phyloP scores from a whole-genome alignment of 2,329 filamentous ascomycete species.

The Epichloe coenophiala region DNA sequence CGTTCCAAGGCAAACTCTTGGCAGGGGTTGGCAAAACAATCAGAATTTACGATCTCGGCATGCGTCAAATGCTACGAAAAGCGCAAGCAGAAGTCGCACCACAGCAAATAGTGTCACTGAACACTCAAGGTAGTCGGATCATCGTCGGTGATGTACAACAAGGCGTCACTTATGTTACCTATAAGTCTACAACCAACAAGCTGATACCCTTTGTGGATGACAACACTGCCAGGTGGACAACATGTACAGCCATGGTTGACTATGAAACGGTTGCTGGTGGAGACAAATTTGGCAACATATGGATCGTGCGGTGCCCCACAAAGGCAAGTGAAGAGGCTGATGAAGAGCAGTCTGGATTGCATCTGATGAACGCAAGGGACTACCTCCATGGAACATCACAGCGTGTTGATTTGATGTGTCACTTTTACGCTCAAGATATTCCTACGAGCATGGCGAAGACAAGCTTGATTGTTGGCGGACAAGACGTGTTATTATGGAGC shows the following conservation, averaged over 20 bases:
- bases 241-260: conserved; percentile 84
- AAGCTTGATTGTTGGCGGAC: conserved; percentile 76
- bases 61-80: conserved; percentile 86
- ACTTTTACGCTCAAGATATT: conserved; percentile 86
- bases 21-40: conserved; percentile 76
- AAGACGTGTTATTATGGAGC: conserved; percentile 84
- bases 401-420: conserved; percentile 70
- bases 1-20: conserved; percentile 81
- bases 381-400: conserved; percentile 87
- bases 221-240: conserved; percentile 78
- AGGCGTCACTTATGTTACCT: conserved; percentile 81
- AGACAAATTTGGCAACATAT: conserved; percentile 96
- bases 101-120: conserved; percentile 75
- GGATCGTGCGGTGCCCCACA: conserved; percentile 75
- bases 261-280: conserved; percentile 92
- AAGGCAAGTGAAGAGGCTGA: conserved; percentile 84
- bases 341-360: conserved; percentile 78
- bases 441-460: conserved; percentile 84
- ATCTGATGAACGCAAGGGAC: conserved; percentile 77
- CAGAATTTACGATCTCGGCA: conserved; percentile 82
- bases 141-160: conserved; percentile 88
- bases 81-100: conserved; percentile 67
- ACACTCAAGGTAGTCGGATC: conserved; percentile 83
- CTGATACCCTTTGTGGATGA: conserved; percentile 92
- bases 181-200: conserved; percentile 83